Evolutionary conservation across 2,329 filamentous ascomycete genomes (phyloP), one percentile per base, ranked within the genome.

Genomic region (Pseudogymnoascus destructans): DNA sequence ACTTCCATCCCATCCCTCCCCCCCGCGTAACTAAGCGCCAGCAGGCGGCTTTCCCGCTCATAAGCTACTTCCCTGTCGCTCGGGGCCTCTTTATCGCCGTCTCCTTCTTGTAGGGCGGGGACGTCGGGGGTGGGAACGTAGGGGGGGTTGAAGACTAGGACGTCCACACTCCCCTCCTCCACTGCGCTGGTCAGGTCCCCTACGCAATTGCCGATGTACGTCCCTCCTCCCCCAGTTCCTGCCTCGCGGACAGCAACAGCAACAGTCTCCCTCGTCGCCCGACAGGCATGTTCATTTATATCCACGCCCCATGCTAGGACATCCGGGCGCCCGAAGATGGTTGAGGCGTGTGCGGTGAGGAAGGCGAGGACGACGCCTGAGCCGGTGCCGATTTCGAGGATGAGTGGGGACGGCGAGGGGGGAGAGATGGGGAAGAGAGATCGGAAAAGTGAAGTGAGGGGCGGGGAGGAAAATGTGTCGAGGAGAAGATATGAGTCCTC

Each of bases 301-400:
- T 98, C 93, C 58, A 89, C 78, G 11, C 87, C 89, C 2, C 90
- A 73, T 0, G 87, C 82, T 57, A 95, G 74, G 55, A 95, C 72
- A 66, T 84, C 77, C 9, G 72, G 67, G n/a, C 82, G 81, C 40
- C 86, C 87, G 67, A 98, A 87, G 59, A 97, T 83, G 9, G 73
- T 70, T 10, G 73, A 62, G 0, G 89, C 81, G 68, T 97, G 85
- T 11, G 89, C 89, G 60, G 86, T 82, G 55, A 88, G 74, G 72
- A 98, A 98, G 58, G 85, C 88, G 38, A 97, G 78, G n/a, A 98
- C 87, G 9, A 98, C 87, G 60, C 93, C 93, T 0, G 92, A 97
- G 58, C 93, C 93, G 0, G 89, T 85, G 59, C 93, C 93, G 62
- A 96, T 77, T 74, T 98, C 93, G 62, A 95, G 76, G 27, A 95